Base-by-base conservation (phyloP, 1,284 basidiomycete species). In the Meripilus lineatus region DNA sequence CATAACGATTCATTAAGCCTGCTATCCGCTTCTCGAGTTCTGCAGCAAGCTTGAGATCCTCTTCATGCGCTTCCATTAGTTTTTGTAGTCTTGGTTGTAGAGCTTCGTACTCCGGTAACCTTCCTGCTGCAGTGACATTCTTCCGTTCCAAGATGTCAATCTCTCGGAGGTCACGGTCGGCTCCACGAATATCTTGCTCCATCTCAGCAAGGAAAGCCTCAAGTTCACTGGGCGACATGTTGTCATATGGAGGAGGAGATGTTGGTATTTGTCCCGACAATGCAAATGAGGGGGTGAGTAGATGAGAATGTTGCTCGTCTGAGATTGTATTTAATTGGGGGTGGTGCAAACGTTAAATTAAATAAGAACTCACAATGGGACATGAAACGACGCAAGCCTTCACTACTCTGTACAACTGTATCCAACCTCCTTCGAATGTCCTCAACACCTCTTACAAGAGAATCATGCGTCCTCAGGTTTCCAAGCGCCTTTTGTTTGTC, bases 101-200 rank as follows among this genome's bases (percentile, higher is more conserved):
- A 0, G 61, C 63, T 55, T 85, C 77, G 46, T 84, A 77, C 22
- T 84, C 87, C 79, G 72, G 67, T 3, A 90, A 72, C 51, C 80
- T 84, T 4, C 85, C 86, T 1, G 84, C 81, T 14, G 75, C 75
- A 6, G 79, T 72, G 6, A 86, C 79, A 30, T 84, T 84, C 51
- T 78, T 83, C 54, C 73, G 72, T 50, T 85, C 81, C 36, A 89
- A 62, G 11, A 69, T 58, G 45, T 81, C 79, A 34, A 90, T 85
- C 58, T 89, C 86, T 22, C 75, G 74, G 70, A 89, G 75, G 53
- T 89, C 86, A 8, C 84, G 74, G 51, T 90, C 88, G 10, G 85
- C 86, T 28, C 79, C 74, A 17, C 85, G 82, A 42, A 90, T 79
- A 42, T 90, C 88, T 7, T 77, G 75, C 50, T 89, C 88, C 77